A percentile compares a stretch with the other conserved stretches of the same genome.
phyloP scores from a whole-genome alignment of 2,329 filamentous ascomycete species.

The Neopestalotiopsis sp. region DNA sequence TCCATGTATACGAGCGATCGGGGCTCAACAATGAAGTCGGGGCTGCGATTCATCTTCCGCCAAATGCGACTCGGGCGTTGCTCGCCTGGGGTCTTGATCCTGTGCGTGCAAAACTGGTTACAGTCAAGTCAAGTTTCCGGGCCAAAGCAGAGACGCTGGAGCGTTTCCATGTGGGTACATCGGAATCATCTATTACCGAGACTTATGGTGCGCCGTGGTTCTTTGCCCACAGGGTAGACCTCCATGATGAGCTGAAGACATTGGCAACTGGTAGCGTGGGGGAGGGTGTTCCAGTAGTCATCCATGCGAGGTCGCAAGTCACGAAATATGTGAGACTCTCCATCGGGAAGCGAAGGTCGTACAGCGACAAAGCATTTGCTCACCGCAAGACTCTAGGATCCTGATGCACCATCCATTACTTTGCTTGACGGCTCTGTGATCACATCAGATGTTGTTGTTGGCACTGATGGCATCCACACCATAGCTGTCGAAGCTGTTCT shows the following conservation, averaged over 20 bases:
- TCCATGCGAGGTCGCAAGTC: slow-evolving; percentile 31
- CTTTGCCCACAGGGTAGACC: slow-evolving; percentile 44
- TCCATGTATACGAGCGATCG: slow-evolving; percentile 35
- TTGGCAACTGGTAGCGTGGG: slow-evolving; percentile 37
- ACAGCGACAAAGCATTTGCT: neutral
- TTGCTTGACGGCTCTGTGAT: slow-evolving; percentile 35
- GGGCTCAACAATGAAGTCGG: slow-evolving; percentile 44
- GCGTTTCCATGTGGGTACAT: slow-evolving; percentile 22
- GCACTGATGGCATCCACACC: slow-evolving; percentile 48
- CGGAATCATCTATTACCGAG: slow-evolving; percentile 23
- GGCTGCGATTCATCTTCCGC: slow-evolving; percentile 44
- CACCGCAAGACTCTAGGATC: slow-evolving; percentile 46
- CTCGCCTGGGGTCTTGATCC: slow-evolving; percentile 40
- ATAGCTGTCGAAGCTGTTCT: slow-evolving; percentile 30
- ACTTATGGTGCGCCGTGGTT: slow-evolving; percentile 39
- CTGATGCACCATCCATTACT: slow-evolving; percentile 76
- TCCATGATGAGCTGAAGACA: slow-evolving; percentile 41
- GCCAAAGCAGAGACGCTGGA: slow-evolving; percentile 22
- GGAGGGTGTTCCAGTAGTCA: slow-evolving; percentile 26
- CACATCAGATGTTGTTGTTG: slow-evolving; percentile 45
- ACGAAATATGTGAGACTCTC: slow-evolving; percentile 32
- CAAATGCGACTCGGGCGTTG: slow-evolving; percentile 42
- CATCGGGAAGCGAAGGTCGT: too few species aligned
- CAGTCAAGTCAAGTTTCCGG: slow-evolving; percentile 25
- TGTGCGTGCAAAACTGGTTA: slow-evolving; percentile 26